These are phyloP conservation scores for Candida hungchunana DNA, from an alignment of 805 yeast genomes.

Conservation along the genomic window DNA sequence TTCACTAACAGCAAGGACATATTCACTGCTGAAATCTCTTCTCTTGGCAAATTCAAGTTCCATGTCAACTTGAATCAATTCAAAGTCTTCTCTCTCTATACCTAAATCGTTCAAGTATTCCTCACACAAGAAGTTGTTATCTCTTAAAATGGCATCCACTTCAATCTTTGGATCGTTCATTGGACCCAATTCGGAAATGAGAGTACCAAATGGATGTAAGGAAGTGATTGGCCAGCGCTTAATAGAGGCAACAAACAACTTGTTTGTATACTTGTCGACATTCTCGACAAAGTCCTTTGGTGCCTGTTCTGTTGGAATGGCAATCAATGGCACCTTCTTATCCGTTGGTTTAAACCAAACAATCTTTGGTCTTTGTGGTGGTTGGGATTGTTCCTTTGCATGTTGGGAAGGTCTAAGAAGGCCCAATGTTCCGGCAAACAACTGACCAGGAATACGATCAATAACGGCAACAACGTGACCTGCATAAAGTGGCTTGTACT, in stretches of 20 bases:
- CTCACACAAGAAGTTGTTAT: conserved; percentile 75
- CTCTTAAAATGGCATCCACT: conserved; percentile 84
- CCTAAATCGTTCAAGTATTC: conserved; percentile 55
- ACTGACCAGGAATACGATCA: conserved; percentile 95
- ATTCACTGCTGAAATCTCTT: conserved; percentile 53
- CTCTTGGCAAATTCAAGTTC: conserved; percentile 35
- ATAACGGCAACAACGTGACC: conserved; percentile 98
- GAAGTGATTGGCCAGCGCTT: conserved; percentile 99
- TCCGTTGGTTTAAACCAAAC: conserved; percentile 99
- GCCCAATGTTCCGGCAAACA: conserved; percentile 92
- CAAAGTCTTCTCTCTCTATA: conserved; percentile 29
- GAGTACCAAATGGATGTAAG: conserved; percentile 94
- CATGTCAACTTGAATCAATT: conserved; percentile 28
- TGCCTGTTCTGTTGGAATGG: conserved; percentile 97
- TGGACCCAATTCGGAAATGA: conserved; percentile 81
- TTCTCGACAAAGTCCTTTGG: conserved; percentile 93
- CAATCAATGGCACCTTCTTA: conserved; percentile 94
- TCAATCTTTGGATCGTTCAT: conserved; percentile 75
- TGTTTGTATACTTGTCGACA: conserved; percentile 76
- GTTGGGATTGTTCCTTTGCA: conserved; percentile 28
- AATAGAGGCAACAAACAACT: conserved; percentile 87
- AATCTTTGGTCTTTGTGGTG: conserved; percentile 67
- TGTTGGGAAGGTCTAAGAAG: conserved; percentile 93
- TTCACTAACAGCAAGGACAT: conserved; percentile 59
- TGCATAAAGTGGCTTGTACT: conserved; percentile 88